Conservation (phyloP, 768 basidiomycete genomes). For the Tremella yokohamensis region DNA sequence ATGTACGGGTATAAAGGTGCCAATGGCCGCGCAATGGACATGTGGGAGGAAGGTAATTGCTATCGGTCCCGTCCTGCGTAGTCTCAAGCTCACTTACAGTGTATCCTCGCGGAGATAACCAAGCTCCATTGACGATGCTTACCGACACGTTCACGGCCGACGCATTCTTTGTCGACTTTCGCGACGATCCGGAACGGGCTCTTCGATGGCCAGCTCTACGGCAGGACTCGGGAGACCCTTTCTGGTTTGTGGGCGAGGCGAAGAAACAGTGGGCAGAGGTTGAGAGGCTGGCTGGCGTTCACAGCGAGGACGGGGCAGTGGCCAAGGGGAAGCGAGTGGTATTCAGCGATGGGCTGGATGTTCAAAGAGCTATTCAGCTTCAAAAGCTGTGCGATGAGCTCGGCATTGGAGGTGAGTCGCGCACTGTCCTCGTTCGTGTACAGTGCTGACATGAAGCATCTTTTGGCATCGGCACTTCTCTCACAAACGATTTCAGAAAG, state of each 20-base stretch:
- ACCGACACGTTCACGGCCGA: constrained; percentile 93
- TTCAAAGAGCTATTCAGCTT: constrained; percentile 67
- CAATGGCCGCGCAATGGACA: constrained; percentile 68
- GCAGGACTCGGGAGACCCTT: constrained; percentile 91
- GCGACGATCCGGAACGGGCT: constrained; percentile 58
- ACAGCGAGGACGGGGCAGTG: constrained; percentile 22
- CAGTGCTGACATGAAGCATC: constrained; percentile 57
- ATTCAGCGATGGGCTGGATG: constrained; percentile 75
- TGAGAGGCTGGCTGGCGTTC: constrained; percentile 50
- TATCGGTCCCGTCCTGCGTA: neutral
- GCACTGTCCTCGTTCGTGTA: constrained; percentile 48
- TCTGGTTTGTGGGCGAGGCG: constrained; percentile 70
- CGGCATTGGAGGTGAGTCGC: constrained; percentile 58
- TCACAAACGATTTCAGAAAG: constrained; percentile 78
- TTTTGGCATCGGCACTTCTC: constrained; percentile 88
- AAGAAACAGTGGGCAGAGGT: constrained; percentile 68
- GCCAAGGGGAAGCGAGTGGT: constrained; percentile 65
- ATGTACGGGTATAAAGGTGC: constrained; percentile 74
- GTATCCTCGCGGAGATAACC: constrained; percentile 17
- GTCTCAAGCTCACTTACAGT: constrained; percentile 1
- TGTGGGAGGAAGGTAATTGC: constrained; percentile 73
- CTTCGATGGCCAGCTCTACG: constrained; percentile 74
- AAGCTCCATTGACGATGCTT: constrained; percentile 63
- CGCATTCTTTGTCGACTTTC: constrained; percentile 70
- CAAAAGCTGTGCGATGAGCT: constrained; percentile 69